Base-by-base conservation (phyloP, 2,329 filamentous ascomycete genomes). In the Karstenula rhodostoma region DNA sequence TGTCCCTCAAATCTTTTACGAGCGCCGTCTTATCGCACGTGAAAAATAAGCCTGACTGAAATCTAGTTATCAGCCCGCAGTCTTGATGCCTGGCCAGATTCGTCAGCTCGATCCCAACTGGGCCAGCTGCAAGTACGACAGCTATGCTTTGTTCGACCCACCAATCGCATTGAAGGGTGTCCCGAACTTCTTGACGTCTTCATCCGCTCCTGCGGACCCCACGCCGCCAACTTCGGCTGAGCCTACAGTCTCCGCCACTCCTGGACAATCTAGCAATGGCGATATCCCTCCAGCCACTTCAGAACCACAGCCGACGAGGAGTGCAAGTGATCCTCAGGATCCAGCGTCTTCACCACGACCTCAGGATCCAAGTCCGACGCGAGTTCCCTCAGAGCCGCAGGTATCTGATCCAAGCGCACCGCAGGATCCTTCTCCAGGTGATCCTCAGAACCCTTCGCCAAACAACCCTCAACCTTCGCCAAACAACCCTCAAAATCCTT, bases 71-170 rank as follows among this genome's bases (percentile, higher is more conserved):
- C 51, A 54, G 23, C 64, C 66, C 12, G 48, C 57, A 44, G 64
- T 68, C 50, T 23, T 56, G 19, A 67, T 68, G 64, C 66, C 66
- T 9, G 58, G 62, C 2, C 60, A 65, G 27, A 67, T 68, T 15
- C 52, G 60, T 1, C 48, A 68, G 22, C 42, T 68, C 13, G 66
- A 67, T 53, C 56, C 60, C 7, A 59, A 58, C 19, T 68, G 64
- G 66, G 55, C 51, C 10, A 57, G 32, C n/a, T 68, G 64, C 42
- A 33, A 29, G 5, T 65, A 55, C 19, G 52, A 62, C 32, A 25
- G 56, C 5, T 63, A 62, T 27, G 64, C 58, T 4, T 44, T 64
- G 4, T 67, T 61, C 32, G 66, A 68, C 51, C 64, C 64, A 1
- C 64, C 66, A 0, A 59, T 65, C 29, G 64, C 66, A 9, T 56